These are phyloP conservation scores for Trifolium pratense DNA, from an alignment of 306 rosid genomes.

Conservation along the genomic window DNA sequence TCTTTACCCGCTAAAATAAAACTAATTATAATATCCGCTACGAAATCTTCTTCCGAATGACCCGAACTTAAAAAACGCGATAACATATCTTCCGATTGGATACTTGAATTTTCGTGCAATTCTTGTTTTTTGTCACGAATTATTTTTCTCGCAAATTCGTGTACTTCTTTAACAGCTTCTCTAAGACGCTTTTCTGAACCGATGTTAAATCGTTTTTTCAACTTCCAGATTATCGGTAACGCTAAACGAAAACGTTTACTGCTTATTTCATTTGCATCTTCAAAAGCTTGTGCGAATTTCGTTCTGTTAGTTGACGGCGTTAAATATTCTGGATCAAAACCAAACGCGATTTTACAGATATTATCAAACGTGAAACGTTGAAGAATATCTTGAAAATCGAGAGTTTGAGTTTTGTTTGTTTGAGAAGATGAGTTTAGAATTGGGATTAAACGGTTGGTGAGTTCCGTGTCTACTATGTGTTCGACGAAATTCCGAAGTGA, in stretches of 20 bases:
- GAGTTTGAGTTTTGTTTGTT: conserved; percentile 17
- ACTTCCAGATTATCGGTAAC: conserved; percentile 53
- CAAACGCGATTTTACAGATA: conserved; percentile 71
- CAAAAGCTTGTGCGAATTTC: conserved; percentile 61
- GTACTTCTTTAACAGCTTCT: conserved; percentile 46
- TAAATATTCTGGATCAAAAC: conserved; percentile 66
- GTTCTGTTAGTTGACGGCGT: conserved; percentile 47
- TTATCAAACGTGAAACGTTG: conserved; percentile 79
- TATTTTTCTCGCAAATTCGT: conserved; percentile 49
- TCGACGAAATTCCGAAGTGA: conserved; percentile 68
- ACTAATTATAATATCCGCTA: conserved; percentile 71
- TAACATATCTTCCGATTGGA: conserved; percentile 56
- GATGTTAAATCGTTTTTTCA: conserved; percentile 48
- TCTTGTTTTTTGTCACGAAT: conserved; percentile 60
- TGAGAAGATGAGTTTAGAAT: conserved; percentile 46
- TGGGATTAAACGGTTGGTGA: conserved; percentile 61
- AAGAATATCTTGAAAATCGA: conserved; percentile 76
- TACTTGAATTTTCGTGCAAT: conserved; percentile 36
- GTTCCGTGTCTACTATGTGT: conserved; percentile 65
- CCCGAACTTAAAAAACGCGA: conserved; percentile 61
- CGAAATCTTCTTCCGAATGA: conserved; percentile 60
- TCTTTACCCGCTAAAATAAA: conserved; percentile 71
- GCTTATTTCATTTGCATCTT: conserved; percentile 51
- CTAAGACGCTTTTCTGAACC: conserved; percentile 62
- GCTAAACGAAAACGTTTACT: conserved; percentile 41